Conservation (phyloP, 495 filamentous ascomycete species). For the Daldinia grandis region DNA sequence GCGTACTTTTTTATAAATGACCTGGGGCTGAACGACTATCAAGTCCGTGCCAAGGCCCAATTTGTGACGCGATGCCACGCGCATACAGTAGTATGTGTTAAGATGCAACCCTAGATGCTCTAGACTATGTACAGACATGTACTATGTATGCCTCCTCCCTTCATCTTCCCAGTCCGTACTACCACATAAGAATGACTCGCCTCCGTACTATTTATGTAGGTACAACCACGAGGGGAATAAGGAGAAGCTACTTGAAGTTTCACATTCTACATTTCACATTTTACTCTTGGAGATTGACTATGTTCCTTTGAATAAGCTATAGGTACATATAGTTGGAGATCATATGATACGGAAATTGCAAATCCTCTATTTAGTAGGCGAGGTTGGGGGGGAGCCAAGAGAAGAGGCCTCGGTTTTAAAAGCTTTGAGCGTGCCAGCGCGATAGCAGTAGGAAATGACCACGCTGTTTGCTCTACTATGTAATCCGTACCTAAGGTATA, state of each 20-base stretch:
- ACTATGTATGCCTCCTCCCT: constrained; percentile 2
- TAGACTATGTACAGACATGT: constrained; percentile 25
- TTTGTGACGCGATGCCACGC: constrained; percentile 39
- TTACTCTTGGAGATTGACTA: neutral
- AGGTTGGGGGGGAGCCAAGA: constrained; percentile 11
- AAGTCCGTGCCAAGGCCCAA: constrained; percentile 35
- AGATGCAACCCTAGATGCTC: constrained; percentile 35
- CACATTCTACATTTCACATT: neutral
- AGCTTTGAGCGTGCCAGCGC: neutral
- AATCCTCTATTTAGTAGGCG: constrained; percentile 24
- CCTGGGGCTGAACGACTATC: constrained; percentile 18
- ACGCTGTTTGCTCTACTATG: neutral
- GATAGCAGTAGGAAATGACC: neutral
- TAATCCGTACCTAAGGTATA: no score
- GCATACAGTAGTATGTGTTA: constrained; percentile 37
- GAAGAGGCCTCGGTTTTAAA: constrained; percentile 16
- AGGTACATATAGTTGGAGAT: constrained; percentile 16
- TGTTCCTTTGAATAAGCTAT: neutral
- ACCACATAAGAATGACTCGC: constrained; percentile 3
- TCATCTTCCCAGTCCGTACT: constrained; percentile 13
- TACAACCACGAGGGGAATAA: neutral
- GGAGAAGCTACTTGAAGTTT: neutral
- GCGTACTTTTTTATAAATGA: constrained; percentile 9
- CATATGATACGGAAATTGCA: constrained; percentile 23
- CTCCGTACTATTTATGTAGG: neutral